Evolutionary conservation across 2,329 filamentous ascomycete species (phyloP), one percentile per base, ranked within the genome.

Genomic region (Biscogniauxia sp.): DNA sequence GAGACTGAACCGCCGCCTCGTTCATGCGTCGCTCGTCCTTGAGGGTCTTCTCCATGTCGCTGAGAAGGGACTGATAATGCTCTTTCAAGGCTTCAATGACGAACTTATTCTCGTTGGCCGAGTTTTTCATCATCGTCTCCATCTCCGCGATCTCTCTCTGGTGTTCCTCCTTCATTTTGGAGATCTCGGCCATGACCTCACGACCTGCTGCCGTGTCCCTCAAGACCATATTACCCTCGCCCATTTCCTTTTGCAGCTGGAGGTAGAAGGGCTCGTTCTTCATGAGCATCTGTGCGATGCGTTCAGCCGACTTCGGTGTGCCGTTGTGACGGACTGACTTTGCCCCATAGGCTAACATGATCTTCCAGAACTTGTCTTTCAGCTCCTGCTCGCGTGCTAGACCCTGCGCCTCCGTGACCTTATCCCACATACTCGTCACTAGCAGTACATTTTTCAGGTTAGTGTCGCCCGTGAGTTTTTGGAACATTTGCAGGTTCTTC

Each of bases 241-340:
- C 84, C 65, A 91, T 74, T 70, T 90, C 88, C 53, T 86, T 82
- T 66, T 90, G 90, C 73, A 90, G 88, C 28, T 84, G 81, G 54
- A 85, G 80, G 71, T 89, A 90, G 56, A 90, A 77, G 8, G 85
- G 86, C 68, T 88, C 86, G 58, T 89, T 90, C 72, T 88, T 86
- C 57, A 68, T 61, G 23, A 72, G 61, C 37, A 37, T 60, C 7
- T 53, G 53, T 8, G 70, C 63, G 26, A 72, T 66, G 4, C 54
- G 51, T 13, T 28, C 57, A 6, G 70, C 71, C 17, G 67, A 71
- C 25, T 65, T 66, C 1, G 57, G 45, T 1, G 67, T 71, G 51
- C 65, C 72, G 41, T 57, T 57, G 61, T 72, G 68, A 23, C 65
- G 65, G 4, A 61, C 57, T 4, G 62, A 65, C 57, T 70, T 69